Conservation (phyloP, 495 filamentous ascomycete species). For the Penicillium robsamsonii region DNA sequence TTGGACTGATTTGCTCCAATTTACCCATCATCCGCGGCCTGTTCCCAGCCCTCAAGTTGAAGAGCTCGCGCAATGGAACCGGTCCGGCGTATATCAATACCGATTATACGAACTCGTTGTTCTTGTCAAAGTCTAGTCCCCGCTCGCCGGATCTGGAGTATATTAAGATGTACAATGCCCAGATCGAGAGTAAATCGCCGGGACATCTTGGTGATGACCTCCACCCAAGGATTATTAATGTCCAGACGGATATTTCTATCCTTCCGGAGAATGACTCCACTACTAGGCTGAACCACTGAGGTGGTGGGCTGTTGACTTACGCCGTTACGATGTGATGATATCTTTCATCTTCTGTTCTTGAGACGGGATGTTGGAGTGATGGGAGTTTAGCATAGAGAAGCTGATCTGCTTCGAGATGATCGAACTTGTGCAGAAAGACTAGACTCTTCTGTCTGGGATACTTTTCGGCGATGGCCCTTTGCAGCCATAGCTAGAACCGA, state of each 20-base stretch:
- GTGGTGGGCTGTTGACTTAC: background rate
- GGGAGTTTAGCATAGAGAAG: background rate
- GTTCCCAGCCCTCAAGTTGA: constrained; percentile 39
- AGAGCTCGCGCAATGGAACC: constrained; percentile 23
- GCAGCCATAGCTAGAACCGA: background rate
- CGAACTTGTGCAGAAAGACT: background rate
- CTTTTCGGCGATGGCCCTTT: background rate
- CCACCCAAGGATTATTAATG: constrained; percentile 28
- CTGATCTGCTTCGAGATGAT: background rate
- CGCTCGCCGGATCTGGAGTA: constrained; percentile 32
- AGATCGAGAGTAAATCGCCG: constrained; percentile 13
- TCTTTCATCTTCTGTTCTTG: background rate
- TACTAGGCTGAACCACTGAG: constrained; percentile 4
- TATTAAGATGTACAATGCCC: constrained; percentile 28
- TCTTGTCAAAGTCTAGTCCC: constrained; percentile 25
- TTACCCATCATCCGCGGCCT: constrained; percentile 57
- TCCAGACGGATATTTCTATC: constrained; percentile 31
- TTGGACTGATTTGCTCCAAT: constrained; percentile 56
- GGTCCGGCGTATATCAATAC: constrained; percentile 32
- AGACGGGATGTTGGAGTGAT: background rate
- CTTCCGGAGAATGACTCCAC: constrained; percentile 19
- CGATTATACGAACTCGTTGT: constrained; percentile 28
- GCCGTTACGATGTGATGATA: constrained; percentile 24
- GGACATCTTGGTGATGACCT: constrained; percentile 20
- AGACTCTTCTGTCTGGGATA: background rate